Evolutionary conservation across 164 flowering plant species (phyloP).

Genomic region (Berberis vulgaris): DNA sequence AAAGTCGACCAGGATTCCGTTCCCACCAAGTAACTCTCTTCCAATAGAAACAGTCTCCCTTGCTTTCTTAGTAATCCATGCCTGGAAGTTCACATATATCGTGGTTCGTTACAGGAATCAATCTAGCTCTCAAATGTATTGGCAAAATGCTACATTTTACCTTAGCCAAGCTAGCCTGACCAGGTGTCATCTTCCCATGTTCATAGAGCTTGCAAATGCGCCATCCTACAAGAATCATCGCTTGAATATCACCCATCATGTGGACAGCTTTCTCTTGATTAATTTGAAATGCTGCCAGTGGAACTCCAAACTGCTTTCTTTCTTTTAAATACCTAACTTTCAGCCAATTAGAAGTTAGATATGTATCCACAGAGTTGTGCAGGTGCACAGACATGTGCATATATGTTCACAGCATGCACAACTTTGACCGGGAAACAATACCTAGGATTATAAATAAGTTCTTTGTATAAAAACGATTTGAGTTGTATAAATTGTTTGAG

Average conservation of each 20-base stretch:
- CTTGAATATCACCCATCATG: slow-evolving; percentile 89
- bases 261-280: slow-evolving; percentile 85
- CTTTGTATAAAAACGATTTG: too few relatives aligned
- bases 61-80: slow-evolving; percentile 76
- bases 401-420: too few relatives aligned
- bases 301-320: slow-evolving; percentile 22
- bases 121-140: background rate
- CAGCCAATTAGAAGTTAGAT: too few relatives aligned
- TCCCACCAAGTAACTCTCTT: slow-evolving; percentile 91
- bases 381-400: too few relatives aligned
- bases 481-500: too few relatives aligned
- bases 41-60: slow-evolving; percentile 84
- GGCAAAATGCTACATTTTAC: slow-evolving; percentile 20
- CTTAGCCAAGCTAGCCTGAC: slow-evolving; percentile 96
- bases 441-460: too few relatives aligned
- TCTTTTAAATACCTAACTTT: slow-evolving; percentile 6
- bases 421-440: too few relatives aligned
- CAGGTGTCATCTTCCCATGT: slow-evolving; percentile 80
- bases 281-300: slow-evolving; percentile 86
- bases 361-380: too few relatives aligned
- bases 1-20: slow-evolving; percentile 85
- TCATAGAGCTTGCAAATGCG: slow-evolving; percentile 91
- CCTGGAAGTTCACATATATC: slow-evolving; percentile 26
- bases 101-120: background rate
- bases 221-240: slow-evolving; percentile 91